Percentiles rank a stretch among this genome's conserved stretches.
phyloP scores from a whole-genome alignment of 2,329 filamentous ascomycete genomes.

The Rhexocercosporidium sp. region DNA sequence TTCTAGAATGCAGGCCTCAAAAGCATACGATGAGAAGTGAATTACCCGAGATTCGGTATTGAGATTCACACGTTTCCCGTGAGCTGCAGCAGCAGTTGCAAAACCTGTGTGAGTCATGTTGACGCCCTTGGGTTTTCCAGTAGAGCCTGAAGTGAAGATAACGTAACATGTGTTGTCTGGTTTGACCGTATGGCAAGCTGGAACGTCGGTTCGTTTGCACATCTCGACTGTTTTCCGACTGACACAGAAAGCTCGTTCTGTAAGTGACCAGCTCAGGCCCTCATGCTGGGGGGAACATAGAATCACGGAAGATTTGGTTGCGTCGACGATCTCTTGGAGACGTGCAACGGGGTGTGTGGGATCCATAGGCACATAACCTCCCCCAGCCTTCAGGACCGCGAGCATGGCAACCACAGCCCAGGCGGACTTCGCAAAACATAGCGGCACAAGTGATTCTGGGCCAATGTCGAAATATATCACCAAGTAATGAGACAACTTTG shows the following conservation, averaged over 20 bases:
- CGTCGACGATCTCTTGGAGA: conserved; percentile 12
- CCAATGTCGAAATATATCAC: conserved; percentile 24
- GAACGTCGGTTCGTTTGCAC: background rate
- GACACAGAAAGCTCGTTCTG: conserved; percentile 3
- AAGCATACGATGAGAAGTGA: conserved; percentile 24
- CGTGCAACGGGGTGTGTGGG: conserved; percentile 13
- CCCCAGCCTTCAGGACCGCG: conserved; percentile 37
- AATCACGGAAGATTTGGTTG: background rate
- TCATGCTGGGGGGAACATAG: conserved; percentile 14
- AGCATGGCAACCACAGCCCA: conserved; percentile 39
- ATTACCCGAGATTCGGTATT: conserved; percentile 11
- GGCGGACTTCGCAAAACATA: conserved; percentile 36
- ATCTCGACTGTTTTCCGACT: conserved; percentile 1
- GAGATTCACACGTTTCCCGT: background rate
- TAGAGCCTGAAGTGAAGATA: conserved; percentile 31
- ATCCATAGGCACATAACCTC: conserved; percentile 40
- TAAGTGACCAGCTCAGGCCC: background rate
- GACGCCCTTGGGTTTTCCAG: conserved; percentile 28
- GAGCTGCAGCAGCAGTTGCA: conserved; percentile 10
- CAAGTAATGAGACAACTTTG: conserved; percentile 25
- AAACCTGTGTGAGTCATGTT: conserved; percentile 21
- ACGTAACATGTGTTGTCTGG: conserved; percentile 14
- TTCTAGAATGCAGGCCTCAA: conserved; percentile 27
- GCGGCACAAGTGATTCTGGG: conserved; percentile 25
- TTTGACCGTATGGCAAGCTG: background rate